These are phyloP conservation scores for Rhizophora apiculata DNA, from an alignment of 345 rosid genomes.

Conservation along the genomic window DNA sequence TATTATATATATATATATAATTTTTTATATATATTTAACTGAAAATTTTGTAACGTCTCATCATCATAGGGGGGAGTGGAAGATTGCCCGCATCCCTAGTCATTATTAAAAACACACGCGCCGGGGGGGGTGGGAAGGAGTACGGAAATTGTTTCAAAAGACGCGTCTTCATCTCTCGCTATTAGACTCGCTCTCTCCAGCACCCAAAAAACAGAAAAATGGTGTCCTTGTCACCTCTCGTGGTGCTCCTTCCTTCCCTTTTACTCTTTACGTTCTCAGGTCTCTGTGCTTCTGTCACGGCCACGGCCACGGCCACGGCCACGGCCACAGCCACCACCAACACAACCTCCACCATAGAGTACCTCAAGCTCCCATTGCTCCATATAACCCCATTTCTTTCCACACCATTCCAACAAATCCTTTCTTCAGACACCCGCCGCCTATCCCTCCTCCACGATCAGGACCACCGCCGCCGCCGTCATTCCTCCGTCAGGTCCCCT, in stretches of 20 bases:
- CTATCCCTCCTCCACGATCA: conserved; percentile 27
- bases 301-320: not conserved
- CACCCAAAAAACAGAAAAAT: not conserved
- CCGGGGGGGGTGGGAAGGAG: too few species aligned
- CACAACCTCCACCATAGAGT: conserved; percentile 22
- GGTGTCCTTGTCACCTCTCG: conserved; percentile 15
- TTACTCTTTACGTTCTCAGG: not conserved
- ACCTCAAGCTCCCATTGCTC: conserved; percentile 64
- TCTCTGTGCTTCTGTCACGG: not conserved
- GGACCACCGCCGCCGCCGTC: conserved; percentile 28
- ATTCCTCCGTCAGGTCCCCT: conserved; percentile 43
- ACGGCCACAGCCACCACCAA: not conserved
- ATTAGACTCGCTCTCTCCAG: not conserved
- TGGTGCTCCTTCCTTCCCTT: conserved; percentile 11
- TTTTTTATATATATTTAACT: too few species aligned
- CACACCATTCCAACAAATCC: conserved; percentile 35
- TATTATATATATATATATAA: too few species aligned
- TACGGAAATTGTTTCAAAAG: too few species aligned
- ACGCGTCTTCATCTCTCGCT: too few species aligned
- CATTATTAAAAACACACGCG: too few species aligned
- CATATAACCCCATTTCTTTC: conserved; percentile 44
- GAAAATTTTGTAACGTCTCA: too few species aligned
- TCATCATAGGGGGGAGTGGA: too few species aligned
- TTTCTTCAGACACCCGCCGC: conserved; percentile 43
- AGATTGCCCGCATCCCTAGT: too few species aligned